Evolutionary conservation across 306 rosid genomes (phyloP).

Genomic region (Bauhinia variegata): DNA sequence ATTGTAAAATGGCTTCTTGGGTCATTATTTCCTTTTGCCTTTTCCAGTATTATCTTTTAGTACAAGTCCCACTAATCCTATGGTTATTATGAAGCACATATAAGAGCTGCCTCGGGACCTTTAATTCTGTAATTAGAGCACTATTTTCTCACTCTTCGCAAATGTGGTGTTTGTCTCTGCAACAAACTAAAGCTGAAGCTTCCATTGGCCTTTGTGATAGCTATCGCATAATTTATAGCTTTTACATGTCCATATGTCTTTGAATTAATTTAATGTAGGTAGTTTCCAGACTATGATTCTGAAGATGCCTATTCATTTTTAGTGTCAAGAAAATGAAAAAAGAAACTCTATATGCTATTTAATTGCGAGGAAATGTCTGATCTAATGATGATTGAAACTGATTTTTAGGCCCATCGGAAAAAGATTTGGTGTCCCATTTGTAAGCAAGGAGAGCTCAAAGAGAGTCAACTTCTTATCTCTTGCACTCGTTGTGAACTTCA

Average conservation of each 20-base stretch:
- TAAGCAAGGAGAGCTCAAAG: conserved; percentile 73
- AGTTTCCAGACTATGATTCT: conserved; percentile 19
- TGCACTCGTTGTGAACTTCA: conserved; percentile 64
- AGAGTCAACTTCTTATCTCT: conserved; percentile 48
- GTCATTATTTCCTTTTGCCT: neutral
- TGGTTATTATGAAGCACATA: neutral
- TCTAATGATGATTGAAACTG: conserved; percentile 33
- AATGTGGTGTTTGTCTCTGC: neutral
- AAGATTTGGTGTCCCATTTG: conserved; percentile 88
- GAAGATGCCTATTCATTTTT: neutral
- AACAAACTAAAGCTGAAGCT: neutral
- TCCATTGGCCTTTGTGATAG: neutral
- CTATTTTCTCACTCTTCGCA: neutral
- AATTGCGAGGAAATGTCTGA: conserved; percentile 26
- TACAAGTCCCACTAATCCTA: neutral
- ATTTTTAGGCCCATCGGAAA: conserved; percentile 43
- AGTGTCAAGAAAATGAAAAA: neutral
- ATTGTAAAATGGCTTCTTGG: neutral
- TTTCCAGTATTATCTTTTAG: neutral
- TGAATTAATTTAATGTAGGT: conserved; percentile 9
- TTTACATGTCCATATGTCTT: conserved; percentile 1
- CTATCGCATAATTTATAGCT: neutral
- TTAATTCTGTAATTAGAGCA: neutral
- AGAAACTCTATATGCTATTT: conserved; percentile 8
- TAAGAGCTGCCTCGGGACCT: conserved; percentile 1